Conservation (phyloP, 139 green algal species). For the Ettlia oleoabundans region DNA sequence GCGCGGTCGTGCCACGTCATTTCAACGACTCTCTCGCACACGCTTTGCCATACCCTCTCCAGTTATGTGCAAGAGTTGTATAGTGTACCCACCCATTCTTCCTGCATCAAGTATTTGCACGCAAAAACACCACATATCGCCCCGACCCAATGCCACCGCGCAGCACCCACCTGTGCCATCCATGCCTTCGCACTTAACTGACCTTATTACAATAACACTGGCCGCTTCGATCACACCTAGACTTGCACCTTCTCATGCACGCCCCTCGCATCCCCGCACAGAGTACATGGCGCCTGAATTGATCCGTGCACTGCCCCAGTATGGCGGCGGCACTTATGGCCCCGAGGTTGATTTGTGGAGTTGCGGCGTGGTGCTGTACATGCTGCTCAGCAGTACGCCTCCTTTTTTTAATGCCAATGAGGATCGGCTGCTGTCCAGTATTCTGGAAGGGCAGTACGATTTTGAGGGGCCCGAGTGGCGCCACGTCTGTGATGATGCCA, state of each 20-base stretch:
- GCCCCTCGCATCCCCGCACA: not conserved
- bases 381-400: not conserved
- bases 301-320: not conserved
- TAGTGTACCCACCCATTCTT: too few relatives aligned
- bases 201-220: too few relatives aligned
- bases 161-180: too few relatives aligned
- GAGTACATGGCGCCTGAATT: not conserved
- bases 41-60: too few relatives aligned
- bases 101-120: too few relatives aligned
- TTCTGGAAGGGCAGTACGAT: not conserved
- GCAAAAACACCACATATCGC: too few relatives aligned
- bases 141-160: too few relatives aligned
- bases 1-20: too few relatives aligned
- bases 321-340: not conserved
- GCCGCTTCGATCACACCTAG: not conserved
- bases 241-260: not conserved
- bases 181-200: too few relatives aligned
- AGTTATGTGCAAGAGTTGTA: too few relatives aligned
- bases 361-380: slow-evolving; percentile 5
- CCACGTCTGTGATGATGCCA: not conserved
- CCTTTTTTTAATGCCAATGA: not conserved
- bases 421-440: not conserved
- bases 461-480: not conserved
- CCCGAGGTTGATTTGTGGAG: not conserved
- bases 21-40: too few relatives aligned